These are phyloP conservation scores for Rhodotorula toruloides DNA, from an alignment of 768 basidiomycete species.

Conservation along the genomic window DNA sequence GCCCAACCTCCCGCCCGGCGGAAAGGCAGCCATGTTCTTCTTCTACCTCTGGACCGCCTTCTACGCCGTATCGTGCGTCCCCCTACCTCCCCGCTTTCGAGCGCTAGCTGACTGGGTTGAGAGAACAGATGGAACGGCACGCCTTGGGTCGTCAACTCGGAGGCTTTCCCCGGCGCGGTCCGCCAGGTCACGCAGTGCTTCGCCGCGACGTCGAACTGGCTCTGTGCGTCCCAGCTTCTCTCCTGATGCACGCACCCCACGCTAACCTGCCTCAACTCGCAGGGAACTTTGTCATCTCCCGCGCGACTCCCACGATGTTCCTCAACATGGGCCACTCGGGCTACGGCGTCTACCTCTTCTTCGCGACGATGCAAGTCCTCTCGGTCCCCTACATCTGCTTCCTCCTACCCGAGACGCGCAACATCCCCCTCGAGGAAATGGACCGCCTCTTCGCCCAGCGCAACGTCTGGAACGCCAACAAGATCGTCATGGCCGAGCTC, in stretches of 20 bases:
- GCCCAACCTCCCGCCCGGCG: slow-evolving; percentile 10
- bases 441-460: slow-evolving; percentile 21
- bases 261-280: background rate
- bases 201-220: slow-evolving; percentile 39
- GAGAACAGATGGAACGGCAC: slow-evolving; percentile 53
- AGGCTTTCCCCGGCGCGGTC: slow-evolving; percentile 47
- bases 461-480: slow-evolving; percentile 24
- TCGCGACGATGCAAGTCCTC: slow-evolving; percentile 36
- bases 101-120: slow-evolving; percentile 44
- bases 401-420: slow-evolving; percentile 52
- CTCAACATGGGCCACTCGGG: slow-evolving; percentile 17
- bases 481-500: slow-evolving; percentile 23
- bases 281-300: slow-evolving; percentile 44
- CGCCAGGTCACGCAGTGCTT: slow-evolving; percentile 42
- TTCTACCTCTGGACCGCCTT: slow-evolving; percentile 31
- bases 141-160: slow-evolving; percentile 52
- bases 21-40: slow-evolving; percentile 42
- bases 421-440: slow-evolving; percentile 39
- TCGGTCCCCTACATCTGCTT: slow-evolving; percentile 52
- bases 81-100: background rate
- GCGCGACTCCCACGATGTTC: slow-evolving; percentile 46
- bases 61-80: slow-evolving; percentile 11
- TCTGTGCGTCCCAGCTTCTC: slow-evolving; percentile 6
- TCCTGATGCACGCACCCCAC: slow-evolving; percentile 39
- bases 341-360: slow-evolving; percentile 46